Percentiles rank a stretch among this genome's conserved stretches.
phyloP scores from a whole-genome alignment of 345 rosid genomes.

The Garcia nutans region DNA sequence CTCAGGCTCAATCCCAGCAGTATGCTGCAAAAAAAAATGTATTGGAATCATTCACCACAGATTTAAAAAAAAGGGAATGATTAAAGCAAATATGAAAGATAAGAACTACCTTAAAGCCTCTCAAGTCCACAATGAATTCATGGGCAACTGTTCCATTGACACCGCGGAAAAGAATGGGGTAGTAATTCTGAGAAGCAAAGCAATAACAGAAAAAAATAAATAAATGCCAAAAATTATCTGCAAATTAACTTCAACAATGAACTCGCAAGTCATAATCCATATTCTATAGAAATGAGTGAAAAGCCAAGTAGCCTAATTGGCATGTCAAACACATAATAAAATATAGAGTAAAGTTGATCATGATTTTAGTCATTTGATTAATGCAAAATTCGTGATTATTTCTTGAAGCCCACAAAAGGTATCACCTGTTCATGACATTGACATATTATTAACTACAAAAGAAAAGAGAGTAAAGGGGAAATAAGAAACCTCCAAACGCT shows the following conservation, averaged over 20 bases:
- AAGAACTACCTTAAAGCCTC: conserved; percentile 77
- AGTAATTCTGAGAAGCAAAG: conserved; percentile 55
- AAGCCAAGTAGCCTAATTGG: neutral
- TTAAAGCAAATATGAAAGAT: neutral
- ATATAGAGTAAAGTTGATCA: neutral
- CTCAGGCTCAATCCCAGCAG: conserved; percentile 94
- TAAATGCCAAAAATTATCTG: neutral
- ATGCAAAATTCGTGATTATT: neutral
- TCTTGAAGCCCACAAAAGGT: neutral
- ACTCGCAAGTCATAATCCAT: neutral
- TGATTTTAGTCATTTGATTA: neutral
- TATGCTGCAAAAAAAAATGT: conserved; percentile 46
- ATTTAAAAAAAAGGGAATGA: neutral
- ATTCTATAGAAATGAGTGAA: neutral
- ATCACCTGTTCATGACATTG: neutral
- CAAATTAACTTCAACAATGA: neutral
- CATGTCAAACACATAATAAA: neutral
- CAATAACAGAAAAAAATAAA: conserved; percentile 1
- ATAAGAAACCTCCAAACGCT: conserved; percentile 78
- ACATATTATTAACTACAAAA: conserved; percentile 4
- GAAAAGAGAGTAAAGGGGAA: conserved; percentile 19
- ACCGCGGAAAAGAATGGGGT: conserved; percentile 91
- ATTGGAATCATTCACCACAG: conserved; percentile 12
- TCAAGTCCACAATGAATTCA: conserved; percentile 90
- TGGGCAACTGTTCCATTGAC: conserved; percentile 93